Evolutionary conservation across 257 asterid species (phyloP).

Genomic region (Solanum verrucosum): DNA sequence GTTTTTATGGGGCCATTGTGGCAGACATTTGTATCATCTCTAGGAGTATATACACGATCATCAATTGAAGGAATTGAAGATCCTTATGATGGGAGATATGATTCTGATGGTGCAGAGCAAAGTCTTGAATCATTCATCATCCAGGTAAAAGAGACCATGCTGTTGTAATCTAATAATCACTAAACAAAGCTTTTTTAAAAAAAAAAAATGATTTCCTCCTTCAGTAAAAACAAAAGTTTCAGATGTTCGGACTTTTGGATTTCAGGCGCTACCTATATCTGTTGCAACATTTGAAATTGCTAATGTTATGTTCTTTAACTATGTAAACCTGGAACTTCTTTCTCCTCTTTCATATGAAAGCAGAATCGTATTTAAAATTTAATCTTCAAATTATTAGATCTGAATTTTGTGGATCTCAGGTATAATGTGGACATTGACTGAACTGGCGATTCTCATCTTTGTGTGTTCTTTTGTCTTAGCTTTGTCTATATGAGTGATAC

Average conservation of each 20-base stretch:
- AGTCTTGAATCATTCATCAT: conserved; percentile 85
- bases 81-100: conserved; percentile 90
- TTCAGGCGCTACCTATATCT: background rate
- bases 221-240: too few relatives aligned
- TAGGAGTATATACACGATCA: conserved; percentile 69
- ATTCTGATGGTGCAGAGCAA: conserved; percentile 87
- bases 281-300: background rate
- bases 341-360: background rate
- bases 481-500: background rate
- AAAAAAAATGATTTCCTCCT: too few relatives aligned
- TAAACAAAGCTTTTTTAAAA: too few relatives aligned
- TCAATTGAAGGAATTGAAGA: conserved; percentile 75
- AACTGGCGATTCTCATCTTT: background rate
- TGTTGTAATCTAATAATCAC: background rate
- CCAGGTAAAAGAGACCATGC: conserved; percentile 44
- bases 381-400: background rate
- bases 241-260: background rate
- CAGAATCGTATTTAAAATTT: background rate
- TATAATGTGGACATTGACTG: background rate
- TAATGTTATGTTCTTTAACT: background rate
- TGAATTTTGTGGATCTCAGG: background rate
- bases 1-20: conserved; percentile 84
- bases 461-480: background rate
- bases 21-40: conserved; percentile 82
- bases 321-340: background rate